phyloP scores from a whole-genome alignment of 1,139 yeast genomes.

The Pichia sp. region DNA sequence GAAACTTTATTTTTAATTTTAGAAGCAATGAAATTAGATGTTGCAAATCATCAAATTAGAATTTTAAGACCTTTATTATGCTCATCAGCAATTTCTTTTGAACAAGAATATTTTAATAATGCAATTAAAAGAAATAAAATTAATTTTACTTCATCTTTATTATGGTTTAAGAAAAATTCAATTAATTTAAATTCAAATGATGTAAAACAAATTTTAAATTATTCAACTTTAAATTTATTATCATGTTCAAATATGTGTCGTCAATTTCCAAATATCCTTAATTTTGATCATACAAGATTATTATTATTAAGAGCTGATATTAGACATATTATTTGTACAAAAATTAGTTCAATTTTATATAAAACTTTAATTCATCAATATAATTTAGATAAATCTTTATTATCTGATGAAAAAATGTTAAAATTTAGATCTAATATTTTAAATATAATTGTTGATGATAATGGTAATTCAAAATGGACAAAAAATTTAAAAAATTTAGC shows the following conservation, averaged over 20 bases:
- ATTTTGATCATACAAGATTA: slow-evolving; percentile 82
- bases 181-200: slow-evolving; percentile 20
- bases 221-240: slow-evolving; percentile 53
- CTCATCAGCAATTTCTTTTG: slow-evolving; percentile 89
- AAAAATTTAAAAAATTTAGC: slow-evolving; percentile 70
- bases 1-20: slow-evolving; percentile 75
- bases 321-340: slow-evolving; percentile 75
- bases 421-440: slow-evolving; percentile 50
- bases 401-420: slow-evolving; percentile 20
- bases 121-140: slow-evolving; percentile 62
- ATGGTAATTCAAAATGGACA: slow-evolving; percentile 88
- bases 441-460: slow-evolving; percentile 78
- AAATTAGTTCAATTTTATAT: slow-evolving; percentile 66
- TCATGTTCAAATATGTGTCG: slow-evolving; percentile 77
- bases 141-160: slow-evolving; percentile 57
- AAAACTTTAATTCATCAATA: slow-evolving; percentile 30
- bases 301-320: slow-evolving; percentile 78
- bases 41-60: slow-evolving; percentile 90
- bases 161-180: slow-evolving; percentile 57
- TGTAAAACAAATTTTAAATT: slow-evolving; percentile 35
- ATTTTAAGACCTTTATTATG: slow-evolving; percentile 77
- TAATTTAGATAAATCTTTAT: slow-evolving; percentile 27
- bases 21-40: slow-evolving; percentile 95
- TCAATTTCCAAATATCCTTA: slow-evolving; percentile 78
- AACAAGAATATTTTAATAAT: slow-evolving; percentile 77